Base-by-base conservation (phyloP, 306 rosid species). In the Glycine tomentella region DNA sequence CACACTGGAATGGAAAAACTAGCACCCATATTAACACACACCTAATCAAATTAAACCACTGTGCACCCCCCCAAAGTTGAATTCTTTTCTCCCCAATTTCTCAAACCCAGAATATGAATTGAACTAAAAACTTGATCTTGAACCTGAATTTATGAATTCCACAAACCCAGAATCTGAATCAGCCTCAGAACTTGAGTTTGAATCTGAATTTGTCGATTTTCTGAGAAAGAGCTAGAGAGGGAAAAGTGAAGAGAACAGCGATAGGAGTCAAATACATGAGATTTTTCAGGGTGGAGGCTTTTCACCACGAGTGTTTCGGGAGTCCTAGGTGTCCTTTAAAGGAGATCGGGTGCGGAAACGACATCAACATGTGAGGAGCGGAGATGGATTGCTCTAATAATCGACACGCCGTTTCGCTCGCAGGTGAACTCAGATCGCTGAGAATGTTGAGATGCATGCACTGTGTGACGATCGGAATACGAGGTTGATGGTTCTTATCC, bases 151-250 rank as follows among this genome's bases (percentile, higher is more conserved):
- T 25, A 25, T 2, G 31, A 25, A 25, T 25, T 25, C 31, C 33
- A 58, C 33, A 4, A 25, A 71, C 83, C 67, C 77, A 66, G 84
- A 69, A 55, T 20, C 13, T 34, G 76, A 31, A 50, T 53, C 50
- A 7, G 53, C 1, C 53, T 49, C 53, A 49, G 53, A 49, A 49
- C 53, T 90, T 88, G 36, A 92, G 84, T 65, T 92, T 90, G 85
- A 92, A 89, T 77, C 89, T 89, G 85, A 92, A 87, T 75, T 82
- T 88, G 89, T 76, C 81, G 51, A 90, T 86, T 79, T 90, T 90
- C 69, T 83, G 90, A 48, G 90, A 86, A 2, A 92, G 91, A 10
- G 63, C 73, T 4, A 90, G 84, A n/a, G 91, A 84, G 40, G 78
- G 86, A 56, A 80, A 79, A 14, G 86, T 16, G 69, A 63, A 73